A percentile compares a stretch with the other conserved stretches of the same genome.
Conservation (phyloP, 2,329 filamentous ascomycete species). For the Myriosclerotinia scirpicola region DNA sequence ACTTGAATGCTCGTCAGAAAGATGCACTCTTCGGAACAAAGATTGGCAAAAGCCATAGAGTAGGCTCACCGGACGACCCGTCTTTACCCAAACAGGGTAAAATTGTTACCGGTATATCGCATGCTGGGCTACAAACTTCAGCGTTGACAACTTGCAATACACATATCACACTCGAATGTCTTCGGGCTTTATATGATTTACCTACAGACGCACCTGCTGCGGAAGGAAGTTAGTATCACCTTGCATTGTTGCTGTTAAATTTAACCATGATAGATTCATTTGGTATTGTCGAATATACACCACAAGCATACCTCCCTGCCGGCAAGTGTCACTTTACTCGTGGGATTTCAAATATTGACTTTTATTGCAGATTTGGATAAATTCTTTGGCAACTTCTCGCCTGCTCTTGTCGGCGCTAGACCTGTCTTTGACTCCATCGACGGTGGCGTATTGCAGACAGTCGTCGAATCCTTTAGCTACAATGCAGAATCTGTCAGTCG, state of each 20-base stretch:
- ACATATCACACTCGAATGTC: conserved; percentile 56
- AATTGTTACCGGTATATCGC: conserved; percentile 2
- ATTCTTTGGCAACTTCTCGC: conserved; percentile 49
- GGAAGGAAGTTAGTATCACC: conserved; percentile 23
- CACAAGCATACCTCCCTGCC: conserved; percentile 51
- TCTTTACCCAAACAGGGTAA: conserved; percentile 40
- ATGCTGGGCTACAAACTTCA: background rate
- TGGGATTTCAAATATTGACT: background rate
- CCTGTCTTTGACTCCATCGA: conserved; percentile 51
- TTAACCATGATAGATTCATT: conserved; percentile 43
- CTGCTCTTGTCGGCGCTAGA: conserved; percentile 46
- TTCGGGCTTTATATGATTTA: conserved; percentile 51
- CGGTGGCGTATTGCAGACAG: conserved; percentile 47
- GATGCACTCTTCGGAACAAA: background rate
- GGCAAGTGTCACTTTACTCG: conserved; percentile 30
- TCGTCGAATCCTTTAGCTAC: conserved; percentile 41
- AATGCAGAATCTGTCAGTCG: conserved; percentile 48
- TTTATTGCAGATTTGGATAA: conserved; percentile 44
- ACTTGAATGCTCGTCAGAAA: conserved; percentile 8
- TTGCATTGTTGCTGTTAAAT: background rate
- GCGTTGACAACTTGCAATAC: conserved; percentile 46
- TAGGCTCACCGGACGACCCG: conserved; percentile 38
- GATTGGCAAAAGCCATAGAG: conserved; percentile 47
- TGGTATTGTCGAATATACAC: conserved; percentile 50
- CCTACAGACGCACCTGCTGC: conserved; percentile 42